Evolutionary conservation across 2,329 filamentous ascomycete species (phyloP).

Genomic region (Cladorrhinum sp.): DNA sequence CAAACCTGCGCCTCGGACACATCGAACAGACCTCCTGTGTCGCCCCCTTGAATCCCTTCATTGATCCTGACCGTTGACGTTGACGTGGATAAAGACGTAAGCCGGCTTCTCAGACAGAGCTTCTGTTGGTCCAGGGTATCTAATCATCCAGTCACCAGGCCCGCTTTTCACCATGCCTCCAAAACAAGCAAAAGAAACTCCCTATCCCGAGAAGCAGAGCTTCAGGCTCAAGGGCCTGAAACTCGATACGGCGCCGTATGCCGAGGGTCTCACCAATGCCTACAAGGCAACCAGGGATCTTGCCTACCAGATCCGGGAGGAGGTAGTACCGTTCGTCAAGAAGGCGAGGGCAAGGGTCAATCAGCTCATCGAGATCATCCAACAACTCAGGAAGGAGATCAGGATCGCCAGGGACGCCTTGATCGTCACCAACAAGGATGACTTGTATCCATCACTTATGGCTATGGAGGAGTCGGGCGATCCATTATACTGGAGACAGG

Average conservation of each 20-base stretch:
- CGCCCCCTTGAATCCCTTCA: neutral
- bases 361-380: constrained; percentile 3
- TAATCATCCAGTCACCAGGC: neutral
- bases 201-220: neutral
- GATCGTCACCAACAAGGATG: neutral
- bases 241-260: neutral
- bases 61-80: too few species aligned
- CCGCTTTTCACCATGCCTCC: neutral
- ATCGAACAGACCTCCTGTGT: neutral
- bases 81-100: neutral
- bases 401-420: neutral
- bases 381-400: constrained; percentile 4
- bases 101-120: too few species aligned
- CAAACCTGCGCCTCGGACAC: neutral
- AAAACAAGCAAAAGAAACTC: neutral
- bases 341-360: constrained; percentile 7
- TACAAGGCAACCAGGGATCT: constrained; percentile 10
- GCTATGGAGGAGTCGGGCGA: neutral
- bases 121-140: neutral
- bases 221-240: neutral
- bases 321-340: constrained; percentile 2
- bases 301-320: neutral
- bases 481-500: neutral
- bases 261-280: constrained; percentile 10
- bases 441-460: neutral